Evolutionary conservation across 192 early-diverging fungal genomes (phyloP).

Genomic region (Globomyces pollinis-pini): DNA sequence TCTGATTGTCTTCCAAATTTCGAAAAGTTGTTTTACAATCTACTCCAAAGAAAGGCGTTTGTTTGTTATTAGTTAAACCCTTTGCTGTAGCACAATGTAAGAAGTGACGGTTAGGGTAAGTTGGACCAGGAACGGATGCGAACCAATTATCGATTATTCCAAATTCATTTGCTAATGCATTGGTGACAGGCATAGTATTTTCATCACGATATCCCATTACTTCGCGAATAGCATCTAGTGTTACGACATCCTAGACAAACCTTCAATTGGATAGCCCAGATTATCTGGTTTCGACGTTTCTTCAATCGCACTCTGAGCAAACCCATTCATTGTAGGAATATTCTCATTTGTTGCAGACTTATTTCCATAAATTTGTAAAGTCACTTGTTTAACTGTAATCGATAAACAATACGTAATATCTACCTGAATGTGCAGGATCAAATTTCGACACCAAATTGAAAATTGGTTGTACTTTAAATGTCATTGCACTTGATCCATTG

Average conservation of each 20-base stretch:
- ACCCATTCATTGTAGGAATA: conserved; percentile 16
- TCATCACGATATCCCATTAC: neutral
- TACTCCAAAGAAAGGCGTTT: conserved; percentile 6
- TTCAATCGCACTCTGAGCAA: conserved; percentile 8
- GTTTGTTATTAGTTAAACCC: conserved; percentile 11
- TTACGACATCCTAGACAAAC: too few species aligned
- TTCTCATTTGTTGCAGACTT: neutral
- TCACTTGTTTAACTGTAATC: conserved; percentile 2
- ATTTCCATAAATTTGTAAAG: neutral
- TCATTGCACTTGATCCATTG: neutral
- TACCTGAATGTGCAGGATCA: too few species aligned
- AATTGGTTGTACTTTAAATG: too few species aligned
- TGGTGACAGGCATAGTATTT: conserved; percentile 1
- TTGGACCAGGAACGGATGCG: conserved; percentile 19
- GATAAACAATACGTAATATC: too few species aligned
- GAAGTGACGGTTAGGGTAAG: conserved; percentile 12
- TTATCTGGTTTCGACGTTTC: neutral
- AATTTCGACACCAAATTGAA: too few species aligned
- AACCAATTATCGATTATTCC: conserved; percentile 19
- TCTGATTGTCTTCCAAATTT: conserved; percentile 5
- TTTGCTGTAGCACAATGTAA: conserved; percentile 10
- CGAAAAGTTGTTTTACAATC: conserved; percentile 17
- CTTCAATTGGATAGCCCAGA: neutral
- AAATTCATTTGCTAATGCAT: conserved; percentile 15
- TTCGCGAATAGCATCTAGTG: too few species aligned